Base-by-base conservation (phyloP, 23 red algal species). In the Chondrus crispus region DNA sequence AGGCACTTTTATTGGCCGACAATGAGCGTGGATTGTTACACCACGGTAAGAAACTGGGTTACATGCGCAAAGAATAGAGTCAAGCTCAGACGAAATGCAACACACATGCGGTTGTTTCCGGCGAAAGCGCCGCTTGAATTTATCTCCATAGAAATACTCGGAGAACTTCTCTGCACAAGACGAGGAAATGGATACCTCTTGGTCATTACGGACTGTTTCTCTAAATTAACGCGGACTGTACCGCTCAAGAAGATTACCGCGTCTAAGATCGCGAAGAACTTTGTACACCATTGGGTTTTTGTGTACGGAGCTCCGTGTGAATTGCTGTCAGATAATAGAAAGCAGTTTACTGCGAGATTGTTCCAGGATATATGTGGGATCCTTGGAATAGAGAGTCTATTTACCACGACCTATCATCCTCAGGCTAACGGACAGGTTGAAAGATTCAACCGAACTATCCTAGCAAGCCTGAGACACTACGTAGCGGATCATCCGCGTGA, bases 121-220 rank as follows among this genome's bases (percentile, higher is more conserved):
- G 80, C 80, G 0, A 62, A 4, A 4, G 80, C 53, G 20, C 80
- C 80, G 14, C 60, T 84, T 4, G 80, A 60, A n/a, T 40, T 60
- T 58, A 32, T 84, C 30, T 46, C 80, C 2, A 84, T 84, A 28
- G 80, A 84, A 46, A 62, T 84, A 22, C 80, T 84, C 80, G 80
- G 80, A 2, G 53, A 60, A 35, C 52, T 84, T 66, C 38, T 66
- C 28, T 40, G 60, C 28, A 64, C 80, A 4, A 37, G 35, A 26
- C 53, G 80, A 5, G 80, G 80, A 24, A 43, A 58, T 52, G 39
- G 42, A 29, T 84, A 22, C 43, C 26, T 84, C n/a, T 52, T 84
- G 16, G 80, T 84, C 1, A 62, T 84, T 40, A 66, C 60, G 12
- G 80, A 84, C 52, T 28, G 80, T 16, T 58, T 84, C 43, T 58